Evolutionary conservation across 2,329 filamentous ascomycete species (phyloP), one percentile per base, ranked within the genome.

Genomic region (Xylaria sp.): DNA sequence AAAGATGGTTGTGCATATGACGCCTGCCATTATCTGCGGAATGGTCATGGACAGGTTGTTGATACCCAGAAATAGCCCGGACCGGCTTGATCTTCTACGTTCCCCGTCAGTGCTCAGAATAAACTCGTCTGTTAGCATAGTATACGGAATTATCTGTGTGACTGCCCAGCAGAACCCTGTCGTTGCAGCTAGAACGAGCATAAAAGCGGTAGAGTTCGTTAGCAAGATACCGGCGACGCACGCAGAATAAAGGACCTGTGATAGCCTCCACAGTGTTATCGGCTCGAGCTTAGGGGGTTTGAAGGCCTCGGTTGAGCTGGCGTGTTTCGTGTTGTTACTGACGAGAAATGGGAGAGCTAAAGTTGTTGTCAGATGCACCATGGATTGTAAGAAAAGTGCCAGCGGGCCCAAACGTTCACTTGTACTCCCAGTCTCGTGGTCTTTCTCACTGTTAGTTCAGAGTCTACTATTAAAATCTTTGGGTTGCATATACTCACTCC

Each of bases 311-410:
- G 54, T 39, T 39, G 54, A 20, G 23, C 20, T 12, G 18, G 34
- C 10, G n/a, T 23, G 4, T 39, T n/a, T 23, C n/a, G 34, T 23
- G 28, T 28, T 34, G 25, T 54, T 25, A 7, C 46, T 28, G 3
- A 50, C 41, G 9, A 64, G 32, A 3, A 18, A 64, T 10, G 62
- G 62, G n/a, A 64, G 62, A 46, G 44, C 28, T 13, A 64, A 23
- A 9, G 37, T 64, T 10, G 62, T 56, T 46, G 44, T 57, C 52
- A 64, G n/a, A 50, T 64, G 46, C 51, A 64, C 52, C 9, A 56
- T n/a, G 18, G 62, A 64, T 57, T 64, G 62, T 25, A 64, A 37
- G 34, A 64, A 64, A 9, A 64, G 62, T 8, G 62, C 62, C 5
- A 64, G 62, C 18, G 62, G 52, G 5, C 62, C 62, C 37, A 64